These are phyloP conservation scores for Stagonosporopsis rhizophila DNA, from an alignment of 2,329 filamentous ascomycete species.

Conservation along the genomic window DNA sequence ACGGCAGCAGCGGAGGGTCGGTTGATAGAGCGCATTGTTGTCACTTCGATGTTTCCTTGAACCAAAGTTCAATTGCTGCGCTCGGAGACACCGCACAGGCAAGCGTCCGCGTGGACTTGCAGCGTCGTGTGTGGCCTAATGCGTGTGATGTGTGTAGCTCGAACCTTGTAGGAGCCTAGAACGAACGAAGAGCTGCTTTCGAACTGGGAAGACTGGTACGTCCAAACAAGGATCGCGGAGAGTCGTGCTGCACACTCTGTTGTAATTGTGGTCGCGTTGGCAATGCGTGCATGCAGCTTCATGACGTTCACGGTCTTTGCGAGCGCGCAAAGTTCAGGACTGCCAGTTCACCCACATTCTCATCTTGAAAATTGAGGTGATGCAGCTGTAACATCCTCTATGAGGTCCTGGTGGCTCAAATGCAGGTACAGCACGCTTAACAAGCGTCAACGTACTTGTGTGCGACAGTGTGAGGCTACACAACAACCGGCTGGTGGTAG, in stretches of 20 bases:
- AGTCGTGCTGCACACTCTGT: constrained; percentile 5
- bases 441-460: constrained; percentile 9
- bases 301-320: not conserved
- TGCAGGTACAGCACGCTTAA: constrained; percentile 5
- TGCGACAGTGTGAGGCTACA: constrained; percentile 15
- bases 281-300: not conserved
- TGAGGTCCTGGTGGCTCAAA: not conserved
- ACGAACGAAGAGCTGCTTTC: constrained; percentile 5
- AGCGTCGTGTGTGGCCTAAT: not conserved
- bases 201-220: not conserved
- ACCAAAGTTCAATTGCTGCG: not conserved
- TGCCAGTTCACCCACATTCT: not conserved
- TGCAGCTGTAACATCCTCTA: not conserved
- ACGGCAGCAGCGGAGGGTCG: constrained; percentile 5
- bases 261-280: not conserved
- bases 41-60: not conserved
- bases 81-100: not conserved
- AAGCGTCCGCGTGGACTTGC: constrained; percentile 2
- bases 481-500: constrained; percentile 6
- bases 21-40: not conserved
- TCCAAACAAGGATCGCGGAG: not conserved
- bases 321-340: not conserved
- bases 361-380: not conserved
- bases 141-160: constrained; percentile 3
- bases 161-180: constrained; percentile 7